These are phyloP conservation scores for Friedmanniomyces endolithicus DNA, from an alignment of 495 filamentous ascomycete genomes.

Conservation along the genomic window DNA sequence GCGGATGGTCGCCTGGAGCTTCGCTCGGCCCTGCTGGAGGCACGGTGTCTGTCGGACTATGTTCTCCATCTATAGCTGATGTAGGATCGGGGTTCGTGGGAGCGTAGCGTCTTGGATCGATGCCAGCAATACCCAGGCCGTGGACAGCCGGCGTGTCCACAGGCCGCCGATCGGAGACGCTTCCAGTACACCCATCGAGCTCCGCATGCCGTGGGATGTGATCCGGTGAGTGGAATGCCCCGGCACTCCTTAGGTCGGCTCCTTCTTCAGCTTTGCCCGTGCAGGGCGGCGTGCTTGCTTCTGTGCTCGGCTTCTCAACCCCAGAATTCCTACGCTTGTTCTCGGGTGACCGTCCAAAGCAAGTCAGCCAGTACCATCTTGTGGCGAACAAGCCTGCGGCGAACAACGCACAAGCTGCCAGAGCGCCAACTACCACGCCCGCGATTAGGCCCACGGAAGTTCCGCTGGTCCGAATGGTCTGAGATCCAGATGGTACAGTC, in stretches of 20 bases:
- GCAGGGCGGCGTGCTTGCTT: not conserved
- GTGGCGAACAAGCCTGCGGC: not conserved
- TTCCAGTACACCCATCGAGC: not conserved
- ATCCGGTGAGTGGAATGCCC: not conserved
- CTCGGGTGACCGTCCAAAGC: not conserved
- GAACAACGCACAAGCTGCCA: not conserved
- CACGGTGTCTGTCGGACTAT: not conserved
- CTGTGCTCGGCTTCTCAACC: not conserved
- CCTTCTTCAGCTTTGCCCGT: not conserved
- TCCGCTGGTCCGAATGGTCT: not conserved
- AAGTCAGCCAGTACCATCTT: not conserved
- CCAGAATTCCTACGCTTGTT: not conserved
- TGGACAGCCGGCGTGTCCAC: not conserved
- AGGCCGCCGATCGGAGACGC: not conserved
- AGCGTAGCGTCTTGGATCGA: not conserved
- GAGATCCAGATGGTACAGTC: too few relatives aligned
- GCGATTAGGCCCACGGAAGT: not conserved
- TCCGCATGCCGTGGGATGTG: not conserved
- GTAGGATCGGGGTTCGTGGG: conserved; percentile 1
- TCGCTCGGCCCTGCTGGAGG: not conserved
- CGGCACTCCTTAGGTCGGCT: not conserved
- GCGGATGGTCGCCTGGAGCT: not conserved
- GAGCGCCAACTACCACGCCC: not conserved
- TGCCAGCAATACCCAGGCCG: not conserved
- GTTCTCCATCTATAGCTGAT: not conserved